Percentiles rank a stretch among this genome's conserved stretches.
Evolutionary conservation across 1,139 yeast genomes (phyloP).

Genomic region (Casaregolazyma suthepensis): DNA sequence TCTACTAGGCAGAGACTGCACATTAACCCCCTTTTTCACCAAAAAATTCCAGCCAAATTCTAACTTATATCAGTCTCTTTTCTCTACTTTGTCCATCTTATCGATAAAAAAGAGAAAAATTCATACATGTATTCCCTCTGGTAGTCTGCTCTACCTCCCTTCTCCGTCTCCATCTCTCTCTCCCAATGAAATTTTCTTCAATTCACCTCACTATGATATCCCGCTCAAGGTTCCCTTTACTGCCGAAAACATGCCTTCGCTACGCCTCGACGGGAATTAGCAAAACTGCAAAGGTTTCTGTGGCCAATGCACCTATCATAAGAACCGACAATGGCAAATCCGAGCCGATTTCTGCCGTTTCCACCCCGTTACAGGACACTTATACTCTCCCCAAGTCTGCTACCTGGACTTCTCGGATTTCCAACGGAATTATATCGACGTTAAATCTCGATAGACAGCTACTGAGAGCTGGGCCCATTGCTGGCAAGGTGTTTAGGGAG

Average conservation of each 20-base stretch:
- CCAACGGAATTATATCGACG: conserved; percentile 60
- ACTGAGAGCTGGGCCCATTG: conserved; percentile 88
- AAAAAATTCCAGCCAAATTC: too few relatives aligned
- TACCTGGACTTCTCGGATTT: conserved; percentile 35
- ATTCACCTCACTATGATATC: background rate
- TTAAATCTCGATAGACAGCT: conserved; percentile 86
- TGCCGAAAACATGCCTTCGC: background rate
- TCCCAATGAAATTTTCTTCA: background rate
- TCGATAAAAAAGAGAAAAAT: too few relatives aligned
- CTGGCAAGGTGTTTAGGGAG: conserved; percentile 81
- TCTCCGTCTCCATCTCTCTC: too few relatives aligned
- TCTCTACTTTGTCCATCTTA: too few relatives aligned
- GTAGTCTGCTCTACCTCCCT: too few relatives aligned
- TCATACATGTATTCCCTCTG: too few relatives aligned
- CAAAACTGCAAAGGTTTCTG: background rate
- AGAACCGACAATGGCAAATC: background rate
- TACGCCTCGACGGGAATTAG: background rate
- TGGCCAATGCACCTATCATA: background rate
- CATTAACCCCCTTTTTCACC: too few relatives aligned
- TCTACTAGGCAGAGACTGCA: too few relatives aligned
- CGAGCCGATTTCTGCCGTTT: conserved; percentile 2
- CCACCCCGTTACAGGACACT: conserved; percentile 4
- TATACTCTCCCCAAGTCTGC: conserved; percentile 6
- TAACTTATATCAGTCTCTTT: too few relatives aligned
- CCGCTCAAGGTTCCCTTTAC: background rate